Evolutionary conservation across 2,329 filamentous ascomycete species (phyloP).

Genomic region (Apiospora aurea): DNA sequence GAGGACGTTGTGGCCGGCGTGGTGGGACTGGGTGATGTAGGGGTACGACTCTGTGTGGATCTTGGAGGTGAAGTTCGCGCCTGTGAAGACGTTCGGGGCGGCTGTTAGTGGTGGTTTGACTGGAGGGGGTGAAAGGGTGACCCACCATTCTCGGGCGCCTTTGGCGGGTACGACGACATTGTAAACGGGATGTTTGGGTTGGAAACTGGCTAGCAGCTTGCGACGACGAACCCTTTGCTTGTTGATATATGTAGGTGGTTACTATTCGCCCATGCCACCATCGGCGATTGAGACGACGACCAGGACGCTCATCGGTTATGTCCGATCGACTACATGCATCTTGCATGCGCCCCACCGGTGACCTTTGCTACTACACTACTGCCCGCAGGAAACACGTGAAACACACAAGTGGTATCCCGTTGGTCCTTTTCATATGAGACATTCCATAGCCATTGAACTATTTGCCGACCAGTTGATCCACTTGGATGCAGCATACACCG

Average conservation of each 20-base stretch:
- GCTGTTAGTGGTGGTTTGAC: background rate
- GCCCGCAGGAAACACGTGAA: background rate
- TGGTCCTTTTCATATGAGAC: background rate
- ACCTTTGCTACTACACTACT: background rate
- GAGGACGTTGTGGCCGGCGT: slow-evolving; percentile 43
- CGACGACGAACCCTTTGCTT: background rate
- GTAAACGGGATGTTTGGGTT: background rate
- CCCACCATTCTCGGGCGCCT: background rate
- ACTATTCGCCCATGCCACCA: background rate
- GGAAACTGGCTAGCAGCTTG: background rate
- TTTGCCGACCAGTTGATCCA: too few species aligned
- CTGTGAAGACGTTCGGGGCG: background rate
- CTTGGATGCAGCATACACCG: too few species aligned
- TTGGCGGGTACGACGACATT: background rate
- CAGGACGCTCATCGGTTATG: background rate
- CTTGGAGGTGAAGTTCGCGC: slow-evolving; percentile 32
- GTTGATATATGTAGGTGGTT: background rate
- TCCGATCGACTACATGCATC: background rate
- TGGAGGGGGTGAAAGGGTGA: background rate
- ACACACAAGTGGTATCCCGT: background rate
- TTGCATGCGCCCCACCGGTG: background rate
- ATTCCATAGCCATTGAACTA: too few species aligned
- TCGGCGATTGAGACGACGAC: background rate
- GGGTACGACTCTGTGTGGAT: slow-evolving; percentile 41
- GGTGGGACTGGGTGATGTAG: slow-evolving; percentile 39